Conservation (phyloP, 1,284 basidiomycete species). For the Tetrapyrgos nigripes region DNA sequence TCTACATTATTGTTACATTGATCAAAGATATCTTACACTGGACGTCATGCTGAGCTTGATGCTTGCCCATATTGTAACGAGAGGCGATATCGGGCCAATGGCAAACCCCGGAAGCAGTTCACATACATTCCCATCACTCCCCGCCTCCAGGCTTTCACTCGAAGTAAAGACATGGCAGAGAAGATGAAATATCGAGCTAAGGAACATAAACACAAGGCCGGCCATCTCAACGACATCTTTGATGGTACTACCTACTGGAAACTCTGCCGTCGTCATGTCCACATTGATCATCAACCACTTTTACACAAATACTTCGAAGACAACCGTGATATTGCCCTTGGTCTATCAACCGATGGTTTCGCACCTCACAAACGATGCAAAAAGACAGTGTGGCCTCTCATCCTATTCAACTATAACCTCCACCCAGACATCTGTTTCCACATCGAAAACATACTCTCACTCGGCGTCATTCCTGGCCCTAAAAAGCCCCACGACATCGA, state of each 20-base stretch:
- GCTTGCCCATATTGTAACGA: conserved; percentile 26
- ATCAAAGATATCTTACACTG: too few species aligned
- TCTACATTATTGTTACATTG: too few species aligned
- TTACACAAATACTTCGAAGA: conserved; percentile 35
- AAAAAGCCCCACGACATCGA: conserved; percentile 47
- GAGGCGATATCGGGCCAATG: conserved; percentile 18
- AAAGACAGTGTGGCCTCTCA: too few species aligned
- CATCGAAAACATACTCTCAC: conserved; percentile 37
- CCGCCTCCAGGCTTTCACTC: conserved; percentile 32
- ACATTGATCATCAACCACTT: conserved; percentile 26
- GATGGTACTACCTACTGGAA: too few species aligned
- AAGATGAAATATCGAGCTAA: conserved; percentile 27
- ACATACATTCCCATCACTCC: conserved; percentile 31
- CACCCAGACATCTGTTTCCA: conserved; percentile 27
- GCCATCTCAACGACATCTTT: too few species aligned
- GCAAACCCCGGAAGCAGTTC: conserved; percentile 22
- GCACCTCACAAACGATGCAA: too few species aligned
- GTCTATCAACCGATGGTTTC: too few species aligned
- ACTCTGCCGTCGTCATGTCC: too few species aligned
- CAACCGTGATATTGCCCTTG: too few species aligned
- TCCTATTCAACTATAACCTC: too few species aligned
- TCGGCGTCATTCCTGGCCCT: conserved; percentile 45
- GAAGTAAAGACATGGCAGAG: conserved; percentile 20
- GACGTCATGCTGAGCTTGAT: conserved; percentile 19
- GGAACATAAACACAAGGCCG: too few species aligned